Evolutionary conservation across 2,329 filamentous ascomycete genomes (phyloP).

Genomic region (Venturia oleaginea): DNA sequence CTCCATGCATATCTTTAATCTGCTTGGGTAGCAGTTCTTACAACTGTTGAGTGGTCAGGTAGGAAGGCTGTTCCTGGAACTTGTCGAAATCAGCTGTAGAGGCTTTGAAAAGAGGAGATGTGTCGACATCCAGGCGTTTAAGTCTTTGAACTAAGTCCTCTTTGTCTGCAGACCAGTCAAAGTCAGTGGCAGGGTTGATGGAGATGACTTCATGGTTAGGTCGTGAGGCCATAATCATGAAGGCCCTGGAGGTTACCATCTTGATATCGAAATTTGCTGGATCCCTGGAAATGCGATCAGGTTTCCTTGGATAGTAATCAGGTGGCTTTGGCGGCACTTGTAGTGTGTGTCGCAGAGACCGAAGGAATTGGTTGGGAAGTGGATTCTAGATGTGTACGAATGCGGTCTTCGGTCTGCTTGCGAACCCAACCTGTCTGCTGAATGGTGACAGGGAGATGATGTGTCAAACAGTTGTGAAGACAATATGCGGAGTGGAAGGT

Average conservation of each 20-base stretch:
- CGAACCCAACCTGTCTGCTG: background rate
- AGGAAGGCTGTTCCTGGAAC: background rate
- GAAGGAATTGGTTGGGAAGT: background rate
- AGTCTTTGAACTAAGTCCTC: background rate
- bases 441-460: background rate
- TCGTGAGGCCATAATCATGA: background rate
- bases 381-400: background rate
- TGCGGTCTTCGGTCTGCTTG: background rate
- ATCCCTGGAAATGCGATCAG: background rate
- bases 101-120: background rate
- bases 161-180: background rate
- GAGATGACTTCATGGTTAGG: background rate
- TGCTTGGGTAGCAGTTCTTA: background rate
- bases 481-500: background rate
- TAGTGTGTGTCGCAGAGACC: background rate
- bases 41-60: background rate
- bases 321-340: background rate
- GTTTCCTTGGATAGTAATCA: background rate
- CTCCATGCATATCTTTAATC: background rate
- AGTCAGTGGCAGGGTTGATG: background rate
- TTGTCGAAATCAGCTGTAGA: background rate
- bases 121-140: background rate
- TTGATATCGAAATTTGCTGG: background rate
- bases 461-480: background rate
- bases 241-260: background rate